phyloP scores from a whole-genome alignment of 495 filamentous ascomycete species.

The Mytilinidion resinicola region DNA sequence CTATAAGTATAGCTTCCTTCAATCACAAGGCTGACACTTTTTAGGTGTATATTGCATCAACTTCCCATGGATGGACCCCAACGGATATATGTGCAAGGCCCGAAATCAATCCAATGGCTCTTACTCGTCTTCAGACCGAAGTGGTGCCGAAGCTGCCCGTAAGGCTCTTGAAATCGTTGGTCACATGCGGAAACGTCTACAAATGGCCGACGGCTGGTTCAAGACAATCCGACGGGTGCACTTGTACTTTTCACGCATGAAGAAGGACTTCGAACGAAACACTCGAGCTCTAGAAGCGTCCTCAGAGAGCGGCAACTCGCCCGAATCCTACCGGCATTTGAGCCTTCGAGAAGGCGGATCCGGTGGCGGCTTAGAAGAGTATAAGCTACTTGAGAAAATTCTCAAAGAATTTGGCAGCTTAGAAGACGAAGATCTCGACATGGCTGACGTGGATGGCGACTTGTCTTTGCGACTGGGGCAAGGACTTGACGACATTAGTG shows the following conservation, averaged over 20 bases:
- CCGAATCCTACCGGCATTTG: slow-evolving; percentile 38
- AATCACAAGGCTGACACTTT: neutral
- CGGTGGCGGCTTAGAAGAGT: slow-evolving; percentile 67
- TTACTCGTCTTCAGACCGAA: slow-evolving; percentile 19
- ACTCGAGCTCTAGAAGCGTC: slow-evolving; percentile 6
- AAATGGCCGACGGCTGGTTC: slow-evolving; percentile 67
- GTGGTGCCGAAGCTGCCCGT: slow-evolving; percentile 42
- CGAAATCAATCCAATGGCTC: neutral
- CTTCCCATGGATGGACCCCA: slow-evolving; percentile 74
- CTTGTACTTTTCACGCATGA: slow-evolving; percentile 59
- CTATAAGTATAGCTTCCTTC: neutral
- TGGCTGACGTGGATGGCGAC: slow-evolving; percentile 22
- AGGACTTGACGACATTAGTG: slow-evolving; percentile 21
- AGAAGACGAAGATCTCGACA: slow-evolving; percentile 39
- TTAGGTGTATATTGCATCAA: slow-evolving; percentile 62
- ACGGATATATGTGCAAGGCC: slow-evolving; percentile 49
- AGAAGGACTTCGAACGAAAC: slow-evolving; percentile 49
- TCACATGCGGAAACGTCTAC: slow-evolving; percentile 60
- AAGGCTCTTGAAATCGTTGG: slow-evolving; percentile 50
- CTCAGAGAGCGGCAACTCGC: slow-evolving; percentile 15
- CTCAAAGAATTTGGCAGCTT: slow-evolving; percentile 53
- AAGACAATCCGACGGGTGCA: slow-evolving; percentile 61
- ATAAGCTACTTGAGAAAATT: slow-evolving; percentile 53
- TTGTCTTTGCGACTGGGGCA: slow-evolving; percentile 7
- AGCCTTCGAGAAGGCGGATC: slow-evolving; percentile 46